Percentiles rank a stretch among this genome's conserved stretches.
Conservation (phyloP, 352 stramenopile species). For the Pythium sp. region DNA sequence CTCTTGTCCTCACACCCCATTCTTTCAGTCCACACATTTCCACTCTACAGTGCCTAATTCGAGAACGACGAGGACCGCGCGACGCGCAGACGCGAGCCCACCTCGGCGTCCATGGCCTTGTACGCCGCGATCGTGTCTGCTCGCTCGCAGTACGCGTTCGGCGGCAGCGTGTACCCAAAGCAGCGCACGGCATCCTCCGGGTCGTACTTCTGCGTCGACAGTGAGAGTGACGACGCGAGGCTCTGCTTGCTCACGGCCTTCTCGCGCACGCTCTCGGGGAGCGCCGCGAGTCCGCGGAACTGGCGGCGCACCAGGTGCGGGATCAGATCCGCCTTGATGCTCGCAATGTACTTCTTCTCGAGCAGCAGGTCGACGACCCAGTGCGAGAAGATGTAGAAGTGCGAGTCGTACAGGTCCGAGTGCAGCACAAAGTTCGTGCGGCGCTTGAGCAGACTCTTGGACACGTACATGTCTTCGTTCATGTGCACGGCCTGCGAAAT, state of each 20-base stretch:
- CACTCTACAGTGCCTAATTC: constrained; percentile 9
- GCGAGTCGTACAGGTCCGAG: constrained; percentile 76
- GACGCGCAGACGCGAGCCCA: constrained; percentile 66
- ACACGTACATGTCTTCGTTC: constrained; percentile 78
- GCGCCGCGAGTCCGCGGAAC: constrained; percentile 59
- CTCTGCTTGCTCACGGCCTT: constrained; percentile 59
- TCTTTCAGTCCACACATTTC: neutral
- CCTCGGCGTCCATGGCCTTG: constrained; percentile 69
- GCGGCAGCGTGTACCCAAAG: constrained; percentile 68
- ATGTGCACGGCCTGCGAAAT: constrained; percentile 74
- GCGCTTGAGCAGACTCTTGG: constrained; percentile 75
- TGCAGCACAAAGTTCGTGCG: constrained; percentile 70
- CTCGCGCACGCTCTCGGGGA: constrained; percentile 52
- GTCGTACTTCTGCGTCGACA: constrained; percentile 50
- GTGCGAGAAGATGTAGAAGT: constrained; percentile 86
- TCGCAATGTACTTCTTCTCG: constrained; percentile 84
- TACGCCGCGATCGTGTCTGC: constrained; percentile 75
- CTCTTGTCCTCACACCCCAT: neutral
- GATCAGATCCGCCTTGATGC: constrained; percentile 80
- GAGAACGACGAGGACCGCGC: constrained; percentile 54
- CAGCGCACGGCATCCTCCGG: constrained; percentile 68
- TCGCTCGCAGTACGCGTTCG: constrained; percentile 77
- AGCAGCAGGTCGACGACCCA: constrained; percentile 75
- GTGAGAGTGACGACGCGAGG: constrained; percentile 57
- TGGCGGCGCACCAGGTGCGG: constrained; percentile 75